Conservation (phyloP, 768 basidiomycete genomes). For the Hydnomerulius pinastri region DNA sequence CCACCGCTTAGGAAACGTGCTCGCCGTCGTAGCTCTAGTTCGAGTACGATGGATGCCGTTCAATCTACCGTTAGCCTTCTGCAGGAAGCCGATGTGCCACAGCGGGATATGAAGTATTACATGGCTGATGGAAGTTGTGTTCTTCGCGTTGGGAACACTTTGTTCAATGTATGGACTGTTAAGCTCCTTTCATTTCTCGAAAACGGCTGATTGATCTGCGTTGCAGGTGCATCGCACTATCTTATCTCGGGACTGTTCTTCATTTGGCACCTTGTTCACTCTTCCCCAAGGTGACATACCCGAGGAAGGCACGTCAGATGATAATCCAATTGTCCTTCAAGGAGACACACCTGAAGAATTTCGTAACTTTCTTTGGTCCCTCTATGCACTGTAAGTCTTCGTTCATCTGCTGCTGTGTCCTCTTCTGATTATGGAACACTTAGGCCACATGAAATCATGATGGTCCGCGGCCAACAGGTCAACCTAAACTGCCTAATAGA, state of each 20-base stretch:
- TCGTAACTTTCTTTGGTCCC: conserved; percentile 69
- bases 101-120: conserved; percentile 58
- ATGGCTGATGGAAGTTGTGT: conserved; percentile 70
- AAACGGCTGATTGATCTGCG: background rate
- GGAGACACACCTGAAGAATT: conserved; percentile 71
- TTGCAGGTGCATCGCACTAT: conserved; percentile 59
- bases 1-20: conserved; percentile 11
- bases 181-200: background rate
- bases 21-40: conserved; percentile 8
- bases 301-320: conserved; percentile 63
- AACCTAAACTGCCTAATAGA: conserved; percentile 59
- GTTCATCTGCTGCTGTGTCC: background rate
- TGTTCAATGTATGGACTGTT: conserved; percentile 61
- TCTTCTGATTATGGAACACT: conserved; percentile 2
- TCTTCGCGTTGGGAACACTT: conserved; percentile 57
- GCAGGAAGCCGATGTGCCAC: conserved; percentile 12
- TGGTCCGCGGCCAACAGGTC: conserved; percentile 47
- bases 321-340: conserved; percentile 59
- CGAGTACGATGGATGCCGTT: conserved; percentile 5
- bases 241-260: conserved; percentile 62
- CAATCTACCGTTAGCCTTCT: background rate
- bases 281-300: conserved; percentile 57
- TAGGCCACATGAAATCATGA: conserved; percentile 64
- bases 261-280: conserved; percentile 66
- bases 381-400: conserved; percentile 69